Base-by-base conservation (phyloP, 345 rosid species). In the Heritiera fomes region DNA sequence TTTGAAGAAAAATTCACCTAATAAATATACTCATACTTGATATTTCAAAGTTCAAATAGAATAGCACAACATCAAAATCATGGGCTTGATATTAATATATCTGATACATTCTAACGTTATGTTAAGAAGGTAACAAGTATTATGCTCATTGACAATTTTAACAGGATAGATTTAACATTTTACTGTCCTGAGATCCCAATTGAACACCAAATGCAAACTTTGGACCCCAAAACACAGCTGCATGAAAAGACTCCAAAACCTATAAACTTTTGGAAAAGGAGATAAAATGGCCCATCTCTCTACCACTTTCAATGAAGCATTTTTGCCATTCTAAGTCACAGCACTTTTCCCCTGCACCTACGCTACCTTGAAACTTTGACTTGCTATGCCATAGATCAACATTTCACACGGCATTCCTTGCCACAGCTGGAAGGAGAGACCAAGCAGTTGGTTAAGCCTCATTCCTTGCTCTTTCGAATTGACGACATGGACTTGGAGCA, bases 321-420 rank as follows among this genome's bases (percentile, higher is more conserved):
- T 52, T 43, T 71, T 32, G 3, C 30, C 46, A 71, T 15, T 71
- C 46, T 71, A 72, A 72, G 75, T 62, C 30, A 71, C 50, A 17
- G 14, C 28, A 52, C 61, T 50, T 71, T 52, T 28, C 46, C 28
- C 28, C 5, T 28, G 18, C 56, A 46, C n/a, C 56, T 46, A 69
- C 17, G 38, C 53, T 68, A 45, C 20, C 73, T 28, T 28, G 0
- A 23, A 2, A 58, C 2, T 3, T 69, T 46, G 11, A 2, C 11
- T 58, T n/a, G 63, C n/a, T 70, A 70, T n/a, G 63, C n/a, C 47
- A 70, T 70, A n/a, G 8, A 47, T 70, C 20, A 50, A 49, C 58
- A 49, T 30, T 30, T 1, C 6, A 49, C 20, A 13, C 23, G 32
- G n/a, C 72, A 43, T 67, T 67, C 15, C 30, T 41, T 41, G 50